These are phyloP conservation scores for Mortierella sp. DNA, from an alignment of 371 early-diverging fungal species.

Conservation along the genomic window DNA sequence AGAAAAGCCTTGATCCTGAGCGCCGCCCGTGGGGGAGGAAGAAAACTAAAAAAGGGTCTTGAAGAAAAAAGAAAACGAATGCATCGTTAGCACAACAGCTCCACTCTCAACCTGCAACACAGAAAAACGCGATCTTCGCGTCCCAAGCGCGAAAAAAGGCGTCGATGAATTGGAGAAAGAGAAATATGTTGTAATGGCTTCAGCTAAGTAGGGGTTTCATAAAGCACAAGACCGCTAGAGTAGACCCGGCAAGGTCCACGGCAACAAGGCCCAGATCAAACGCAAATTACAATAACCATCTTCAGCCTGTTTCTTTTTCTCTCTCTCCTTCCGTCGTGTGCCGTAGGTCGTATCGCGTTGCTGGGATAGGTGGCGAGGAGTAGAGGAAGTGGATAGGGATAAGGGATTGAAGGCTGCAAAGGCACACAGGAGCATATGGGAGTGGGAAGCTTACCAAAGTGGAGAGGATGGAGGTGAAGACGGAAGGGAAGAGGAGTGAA, in stretches of 20 bases:
- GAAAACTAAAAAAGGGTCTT: neutral
- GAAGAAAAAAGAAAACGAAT: neutral
- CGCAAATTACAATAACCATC: conserved; percentile 59
- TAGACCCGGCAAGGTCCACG: conserved; percentile 60
- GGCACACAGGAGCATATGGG: neutral
- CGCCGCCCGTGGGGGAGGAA: too few species aligned
- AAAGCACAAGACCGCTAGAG: conserved; percentile 60
- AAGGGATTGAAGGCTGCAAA: neutral
- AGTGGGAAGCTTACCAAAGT: conserved; percentile 7
- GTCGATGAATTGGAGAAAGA: neutral
- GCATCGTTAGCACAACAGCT: neutral
- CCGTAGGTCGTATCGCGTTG: neutral
- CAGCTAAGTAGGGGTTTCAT: conserved; percentile 57
- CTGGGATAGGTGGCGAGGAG: neutral
- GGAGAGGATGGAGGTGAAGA: neutral
- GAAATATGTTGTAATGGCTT: conserved; percentile 31
- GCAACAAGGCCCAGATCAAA: conserved; percentile 60
- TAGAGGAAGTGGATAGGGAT: neutral
- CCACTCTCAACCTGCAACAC: neutral
- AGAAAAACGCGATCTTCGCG: neutral
- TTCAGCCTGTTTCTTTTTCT: conserved; percentile 31
- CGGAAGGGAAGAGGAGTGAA: neutral
- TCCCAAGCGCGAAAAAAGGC: neutral
- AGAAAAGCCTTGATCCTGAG: neutral
- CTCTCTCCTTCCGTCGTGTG: neutral